phyloP scores from a whole-genome alignment of 2,329 filamentous ascomycete species.

The Aspergillus unguis region DNA sequence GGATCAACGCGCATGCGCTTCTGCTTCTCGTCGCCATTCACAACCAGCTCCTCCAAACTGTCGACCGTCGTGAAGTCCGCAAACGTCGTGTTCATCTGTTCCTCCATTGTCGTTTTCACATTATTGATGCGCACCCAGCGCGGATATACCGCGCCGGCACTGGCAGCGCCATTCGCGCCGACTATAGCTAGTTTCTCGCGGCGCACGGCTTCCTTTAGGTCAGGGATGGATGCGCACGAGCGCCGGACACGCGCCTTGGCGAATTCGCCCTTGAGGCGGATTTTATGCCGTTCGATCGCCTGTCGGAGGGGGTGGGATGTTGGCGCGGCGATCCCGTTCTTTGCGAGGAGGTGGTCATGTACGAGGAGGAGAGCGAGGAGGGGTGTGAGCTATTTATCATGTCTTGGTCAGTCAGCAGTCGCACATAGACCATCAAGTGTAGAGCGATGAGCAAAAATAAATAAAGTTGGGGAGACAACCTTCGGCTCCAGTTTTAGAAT shows the following conservation, averaged over 20 bases:
- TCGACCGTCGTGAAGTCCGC: constrained; percentile 56
- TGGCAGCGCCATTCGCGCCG: constrained; percentile 22
- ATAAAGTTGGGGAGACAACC: constrained; percentile 48
- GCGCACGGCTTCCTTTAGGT: constrained; percentile 48
- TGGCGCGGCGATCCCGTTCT: constrained; percentile 77
- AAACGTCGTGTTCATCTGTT: constrained; percentile 75
- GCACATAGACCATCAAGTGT: not conserved
- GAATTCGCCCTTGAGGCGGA: constrained; percentile 75
- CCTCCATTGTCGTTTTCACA: constrained; percentile 65
- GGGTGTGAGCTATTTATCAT: constrained; percentile 65
- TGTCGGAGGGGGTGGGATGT: constrained; percentile 72
- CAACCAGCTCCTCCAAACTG: constrained; percentile 56
- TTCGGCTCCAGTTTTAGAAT: constrained; percentile 79
- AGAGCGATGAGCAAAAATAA: not conserved
- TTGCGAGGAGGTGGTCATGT: constrained; percentile 81
- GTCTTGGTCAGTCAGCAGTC: constrained; percentile 39
- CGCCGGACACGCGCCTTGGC: constrained; percentile 72
- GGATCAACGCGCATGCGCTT: constrained; percentile 56
- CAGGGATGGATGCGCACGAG: constrained; percentile 65
- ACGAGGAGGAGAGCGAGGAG: constrained; percentile 74
- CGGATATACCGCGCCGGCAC: constrained; percentile 55
- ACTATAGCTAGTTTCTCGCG: constrained; percentile 44
- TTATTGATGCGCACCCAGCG: constrained; percentile 90
- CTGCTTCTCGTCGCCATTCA: constrained; percentile 24
- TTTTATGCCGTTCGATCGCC: constrained; percentile 76